A percentile compares a stretch with the other conserved stretches of the same genome.
phyloP scores from a whole-genome alignment of 345 rosid genomes.

The Melastoma malabathricum region DNA sequence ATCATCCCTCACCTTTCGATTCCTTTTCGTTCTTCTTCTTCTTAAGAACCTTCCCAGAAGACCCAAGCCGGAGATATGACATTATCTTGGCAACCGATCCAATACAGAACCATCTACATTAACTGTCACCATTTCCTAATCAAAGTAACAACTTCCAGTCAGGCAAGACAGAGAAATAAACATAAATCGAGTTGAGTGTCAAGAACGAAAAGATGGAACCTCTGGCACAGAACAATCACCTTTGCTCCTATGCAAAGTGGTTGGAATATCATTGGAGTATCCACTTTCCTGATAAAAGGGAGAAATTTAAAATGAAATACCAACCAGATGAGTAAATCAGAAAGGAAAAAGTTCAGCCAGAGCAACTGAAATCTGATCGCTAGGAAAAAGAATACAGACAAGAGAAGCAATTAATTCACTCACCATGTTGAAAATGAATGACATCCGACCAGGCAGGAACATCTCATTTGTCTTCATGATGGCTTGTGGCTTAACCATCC shows the following conservation, averaged over 20 bases:
- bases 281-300: constrained; percentile 54
- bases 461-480: constrained; percentile 78
- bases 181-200: background rate
- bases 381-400: background rate
- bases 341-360: no score
- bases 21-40: constrained; percentile 97
- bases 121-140: constrained; percentile 88
- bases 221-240: constrained; percentile 94
- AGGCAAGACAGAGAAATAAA: background rate
- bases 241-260: constrained; percentile 90
- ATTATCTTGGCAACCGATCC: constrained; percentile 89
- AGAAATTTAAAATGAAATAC: background rate
- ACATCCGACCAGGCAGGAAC: constrained; percentile 93
- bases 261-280: constrained; percentile 87
- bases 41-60: constrained; percentile 97
- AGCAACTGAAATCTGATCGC: no score
- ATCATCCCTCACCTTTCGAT: constrained; percentile 34
- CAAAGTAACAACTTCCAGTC: constrained; percentile 7
- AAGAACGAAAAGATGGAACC: constrained; percentile 23
- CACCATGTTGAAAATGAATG: constrained; percentile 81
- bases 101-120: constrained; percentile 92
- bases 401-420: constrained; percentile 2
- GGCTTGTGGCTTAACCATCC: constrained; percentile 86
- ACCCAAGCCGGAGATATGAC: constrained; percentile 96
- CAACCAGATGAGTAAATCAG: background rate